A percentile compares a stretch with the other conserved stretches of the same genome.
These are phyloP conservation scores for Colletotrichum camelliae DNA, from an alignment of 2,329 filamentous ascomycete genomes.

Conservation along the genomic window DNA sequence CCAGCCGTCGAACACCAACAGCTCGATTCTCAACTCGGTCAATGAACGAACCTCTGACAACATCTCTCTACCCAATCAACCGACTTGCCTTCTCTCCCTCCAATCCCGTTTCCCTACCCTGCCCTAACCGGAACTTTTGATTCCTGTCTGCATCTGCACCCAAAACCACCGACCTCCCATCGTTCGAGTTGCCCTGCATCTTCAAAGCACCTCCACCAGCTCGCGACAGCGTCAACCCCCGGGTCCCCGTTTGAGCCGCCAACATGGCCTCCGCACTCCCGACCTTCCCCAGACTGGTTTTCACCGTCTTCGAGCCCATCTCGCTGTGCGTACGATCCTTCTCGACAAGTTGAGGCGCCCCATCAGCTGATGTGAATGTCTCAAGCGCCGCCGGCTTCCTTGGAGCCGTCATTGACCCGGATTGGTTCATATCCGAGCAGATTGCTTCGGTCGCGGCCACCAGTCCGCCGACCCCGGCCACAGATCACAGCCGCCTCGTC, in stretches of 20 bases:
- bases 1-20: not conserved
- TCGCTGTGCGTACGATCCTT: conserved; percentile 59
- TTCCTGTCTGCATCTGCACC: not conserved
- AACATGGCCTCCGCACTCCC: conserved; percentile 68
- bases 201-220: not conserved
- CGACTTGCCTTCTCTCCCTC: not conserved
- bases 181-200: not conserved
- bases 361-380: conserved; percentile 7
- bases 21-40: not conserved
- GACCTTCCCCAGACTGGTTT: conserved; percentile 66
- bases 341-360: not conserved
- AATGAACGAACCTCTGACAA: not conserved
- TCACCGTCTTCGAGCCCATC: conserved; percentile 72
- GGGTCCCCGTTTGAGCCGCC: not conserved
- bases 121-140: not conserved
- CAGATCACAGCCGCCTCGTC: conserved; percentile 58
- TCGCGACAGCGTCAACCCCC: not conserved
- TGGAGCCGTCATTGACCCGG: conserved; percentile 58
- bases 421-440: conserved; percentile 70
- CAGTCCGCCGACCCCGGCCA: conserved; percentile 34
- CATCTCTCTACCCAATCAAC: not conserved
- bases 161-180: not conserved
- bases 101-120: not conserved
- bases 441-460: conserved; percentile 42
- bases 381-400: conserved; percentile 64